These are phyloP conservation scores for Emergomyces africanus DNA, from an alignment of 2,329 filamentous ascomycete species.

Conservation along the genomic window DNA sequence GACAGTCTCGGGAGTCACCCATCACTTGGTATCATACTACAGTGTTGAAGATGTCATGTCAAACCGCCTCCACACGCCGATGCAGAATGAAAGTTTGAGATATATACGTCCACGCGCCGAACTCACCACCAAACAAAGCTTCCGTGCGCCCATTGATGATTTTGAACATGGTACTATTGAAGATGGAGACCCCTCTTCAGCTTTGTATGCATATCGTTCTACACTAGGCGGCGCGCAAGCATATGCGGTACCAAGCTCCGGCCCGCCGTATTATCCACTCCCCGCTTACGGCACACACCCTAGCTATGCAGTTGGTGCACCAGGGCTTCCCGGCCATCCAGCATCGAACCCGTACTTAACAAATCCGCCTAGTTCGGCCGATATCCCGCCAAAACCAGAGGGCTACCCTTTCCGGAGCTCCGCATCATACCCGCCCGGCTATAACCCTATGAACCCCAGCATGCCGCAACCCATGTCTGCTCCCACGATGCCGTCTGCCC, in stretches of 20 bases:
- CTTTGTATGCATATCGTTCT: slow-evolving; percentile 30
- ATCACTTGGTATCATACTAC: slow-evolving; percentile 86
- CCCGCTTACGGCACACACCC: slow-evolving; percentile 16
- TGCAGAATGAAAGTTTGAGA: slow-evolving; percentile 39
- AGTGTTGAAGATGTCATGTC: slow-evolving; percentile 63
- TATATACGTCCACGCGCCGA: slow-evolving; percentile 44
- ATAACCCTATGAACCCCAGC: slow-evolving; percentile 16
- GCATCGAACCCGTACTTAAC: slow-evolving; percentile 28
- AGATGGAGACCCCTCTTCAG: slow-evolving; percentile 25
- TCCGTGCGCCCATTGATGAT: slow-evolving; percentile 53
- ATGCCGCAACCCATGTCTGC: slow-evolving; percentile 19
- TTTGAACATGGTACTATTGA: slow-evolving; percentile 32
- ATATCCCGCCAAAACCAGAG: slow-evolving; percentile 24
- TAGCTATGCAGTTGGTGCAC: slow-evolving; percentile 23
- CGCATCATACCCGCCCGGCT: slow-evolving; percentile 21
- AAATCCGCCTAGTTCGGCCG: slow-evolving; percentile 17
- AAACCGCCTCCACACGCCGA: slow-evolving; percentile 46
- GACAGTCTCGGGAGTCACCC: slow-evolving; percentile 57
- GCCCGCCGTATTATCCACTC: slow-evolving; percentile 5
- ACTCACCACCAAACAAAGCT: slow-evolving; percentile 51
- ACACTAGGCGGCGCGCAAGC: slow-evolving; percentile 22
- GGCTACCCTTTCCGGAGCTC: slow-evolving; percentile 25
- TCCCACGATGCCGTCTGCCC: background rate
- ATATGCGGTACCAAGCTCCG: slow-evolving; percentile 22
- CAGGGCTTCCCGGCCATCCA: slow-evolving; percentile 19